Evolutionary conservation across 805 yeast species (phyloP), one percentile per base, ranked within the genome.

Genomic region (Naumovozyma baii): DNA sequence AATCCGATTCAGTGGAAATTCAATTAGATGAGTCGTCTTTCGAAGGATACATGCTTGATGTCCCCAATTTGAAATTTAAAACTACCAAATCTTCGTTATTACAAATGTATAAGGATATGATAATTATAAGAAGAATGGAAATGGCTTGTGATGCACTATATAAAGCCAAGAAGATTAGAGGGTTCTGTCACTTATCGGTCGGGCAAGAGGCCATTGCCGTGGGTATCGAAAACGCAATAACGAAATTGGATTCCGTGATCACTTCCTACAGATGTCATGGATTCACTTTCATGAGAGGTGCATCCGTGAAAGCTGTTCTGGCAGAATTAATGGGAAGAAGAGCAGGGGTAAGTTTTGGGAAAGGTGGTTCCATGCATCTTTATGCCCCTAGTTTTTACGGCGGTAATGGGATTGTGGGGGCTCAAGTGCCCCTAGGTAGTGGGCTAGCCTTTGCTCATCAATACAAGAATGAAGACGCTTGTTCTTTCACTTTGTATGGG

Each of bases 301-400:
- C 94, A 17, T 70, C 95, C 15, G 95, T 88, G 51, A 78, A 83
- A 67, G 80, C 74, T 44, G 94, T 92, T 41, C 69, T 92, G 52
- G 97, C 95, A 48, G 98, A 92, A 71, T 75, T 92, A 65, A 83
- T 92, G 90, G 98, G 98, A 57, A 83, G 82, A 71, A 80, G 95
- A 72, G 70, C 81, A 42, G 97, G 98, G 73, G 94, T 84, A 45
- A 83, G 96, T 33, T 80, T 70, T 69, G 98, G 98, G 71, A 92
- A 92, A 70, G 98, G 98, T 73, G 98, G 98, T 56, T 92, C 98
- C 50, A 92, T 92, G 98, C 98, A 92, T 72, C 84, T 92, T 88
- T 92, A 80, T 65, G 84, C 94, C 36, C 80, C 81, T 35, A 94
- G 94, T 46, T 92, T 92, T 74, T 92, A 82, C 68, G 98, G 98